Conservation (phyloP, 208 protist genomes). For the Polymyxa betae region DNA sequence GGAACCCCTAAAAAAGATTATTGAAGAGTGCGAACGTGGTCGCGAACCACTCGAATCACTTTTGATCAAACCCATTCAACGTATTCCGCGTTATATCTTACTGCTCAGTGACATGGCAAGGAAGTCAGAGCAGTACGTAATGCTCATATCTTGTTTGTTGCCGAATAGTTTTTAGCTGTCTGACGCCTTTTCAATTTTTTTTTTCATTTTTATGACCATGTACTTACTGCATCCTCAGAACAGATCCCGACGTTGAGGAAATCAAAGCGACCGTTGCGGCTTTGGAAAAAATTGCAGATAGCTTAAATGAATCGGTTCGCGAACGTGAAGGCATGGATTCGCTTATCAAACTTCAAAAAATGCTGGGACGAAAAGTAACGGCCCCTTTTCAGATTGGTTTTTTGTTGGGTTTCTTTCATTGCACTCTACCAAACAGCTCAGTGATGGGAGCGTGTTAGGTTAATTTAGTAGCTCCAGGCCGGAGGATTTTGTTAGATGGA, state of each 20-base stretch:
- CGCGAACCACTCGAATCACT: not conserved
- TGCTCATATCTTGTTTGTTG: not conserved
- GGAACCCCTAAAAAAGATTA: not conserved
- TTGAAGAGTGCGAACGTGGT: slow-evolving; percentile 24
- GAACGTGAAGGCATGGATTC: not conserved
- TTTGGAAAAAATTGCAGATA: slow-evolving; percentile 12
- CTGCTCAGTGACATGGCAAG: not conserved
- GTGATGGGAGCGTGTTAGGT: not conserved
- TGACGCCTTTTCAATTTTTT: not conserved
- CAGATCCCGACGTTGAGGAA: not conserved
- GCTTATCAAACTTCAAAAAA: not conserved
- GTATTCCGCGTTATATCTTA: slow-evolving; percentile 35
- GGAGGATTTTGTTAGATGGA: not conserved
- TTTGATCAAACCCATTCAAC: slow-evolving; percentile 46
- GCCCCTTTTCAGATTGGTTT: no score
- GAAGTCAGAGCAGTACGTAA: not conserved
- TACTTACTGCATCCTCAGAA: no score
- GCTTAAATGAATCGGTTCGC: slow-evolving; percentile 14
- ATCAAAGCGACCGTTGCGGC: not conserved
- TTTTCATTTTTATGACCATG: no score
- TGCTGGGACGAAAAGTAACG: slow-evolving; percentile 18
- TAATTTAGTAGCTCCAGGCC: not conserved
- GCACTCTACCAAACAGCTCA: not conserved
- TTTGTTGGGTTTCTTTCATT: not conserved
- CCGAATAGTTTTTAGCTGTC: not conserved